phyloP scores from a whole-genome alignment of 768 basidiomycete species.

The Leccinum variicolor region DNA sequence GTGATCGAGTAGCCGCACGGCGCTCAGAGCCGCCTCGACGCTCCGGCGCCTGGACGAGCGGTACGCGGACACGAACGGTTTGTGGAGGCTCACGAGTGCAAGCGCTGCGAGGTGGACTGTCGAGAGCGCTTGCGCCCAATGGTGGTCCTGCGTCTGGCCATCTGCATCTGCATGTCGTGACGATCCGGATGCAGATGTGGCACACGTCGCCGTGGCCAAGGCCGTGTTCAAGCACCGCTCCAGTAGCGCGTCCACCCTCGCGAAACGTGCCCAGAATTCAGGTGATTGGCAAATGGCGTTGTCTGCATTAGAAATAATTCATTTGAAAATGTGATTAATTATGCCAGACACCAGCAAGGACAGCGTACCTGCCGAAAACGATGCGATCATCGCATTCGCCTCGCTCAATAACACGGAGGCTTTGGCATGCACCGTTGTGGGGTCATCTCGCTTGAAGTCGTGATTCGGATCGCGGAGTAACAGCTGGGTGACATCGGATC shows the following conservation, averaged over 20 bases:
- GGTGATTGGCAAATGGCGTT: conserved; percentile 40
- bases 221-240: conserved; percentile 24
- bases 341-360: background rate
- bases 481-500: conserved; percentile 9
- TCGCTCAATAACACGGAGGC: conserved; percentile 35
- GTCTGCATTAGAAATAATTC: conserved; percentile 28
- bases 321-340: background rate
- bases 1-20: conserved; percentile 15
- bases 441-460: conserved; percentile 6
- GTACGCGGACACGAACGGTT: conserved; percentile 15
- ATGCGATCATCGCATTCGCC: conserved; percentile 26
- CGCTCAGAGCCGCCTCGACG: conserved; percentile 12
- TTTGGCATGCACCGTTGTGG: conserved; percentile 23
- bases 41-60: conserved; percentile 13
- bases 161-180: background rate
- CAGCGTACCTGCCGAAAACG: conserved; percentile 28
- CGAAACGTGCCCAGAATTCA: conserved; percentile 42
- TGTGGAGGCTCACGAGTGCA: conserved; percentile 24
- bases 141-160: background rate
- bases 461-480: conserved; percentile 18
- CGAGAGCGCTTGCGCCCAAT: conserved; percentile 7
- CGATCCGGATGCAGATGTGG: background rate
- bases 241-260: conserved; percentile 44
- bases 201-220: conserved; percentile 1
- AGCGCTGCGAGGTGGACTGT: conserved; percentile 22